Percentiles rank a stretch among this genome's conserved stretches.
Evolutionary conservation across 306 rosid species (phyloP).

Genomic region (Citrullus colocynthis): DNA sequence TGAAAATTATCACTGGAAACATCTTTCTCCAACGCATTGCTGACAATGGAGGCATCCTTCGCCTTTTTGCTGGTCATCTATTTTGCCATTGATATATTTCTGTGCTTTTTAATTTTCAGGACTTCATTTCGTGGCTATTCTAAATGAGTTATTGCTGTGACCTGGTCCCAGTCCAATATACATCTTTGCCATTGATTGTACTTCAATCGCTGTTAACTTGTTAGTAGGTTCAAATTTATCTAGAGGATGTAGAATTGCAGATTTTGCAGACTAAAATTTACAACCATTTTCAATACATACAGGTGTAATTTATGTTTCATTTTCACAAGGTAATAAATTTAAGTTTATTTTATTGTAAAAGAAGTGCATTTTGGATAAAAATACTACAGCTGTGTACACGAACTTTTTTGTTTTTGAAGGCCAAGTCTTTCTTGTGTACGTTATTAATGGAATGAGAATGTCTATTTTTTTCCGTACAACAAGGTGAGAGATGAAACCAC

Average conservation of each 20-base stretch:
- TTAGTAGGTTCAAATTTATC: neutral
- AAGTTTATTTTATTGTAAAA: neutral
- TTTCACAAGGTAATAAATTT: neutral
- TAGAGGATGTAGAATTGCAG: neutral
- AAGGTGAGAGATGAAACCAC: too few relatives aligned
- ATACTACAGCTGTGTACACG: neutral
- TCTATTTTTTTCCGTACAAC: too few relatives aligned
- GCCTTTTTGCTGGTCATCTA: neutral
- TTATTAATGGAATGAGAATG: too few relatives aligned
- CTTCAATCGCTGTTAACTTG: neutral
- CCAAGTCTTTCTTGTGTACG: neutral
- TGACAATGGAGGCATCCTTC: neutral
- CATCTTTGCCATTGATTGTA: neutral
- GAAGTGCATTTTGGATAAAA: neutral
- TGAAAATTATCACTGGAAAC: neutral
- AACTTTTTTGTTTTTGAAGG: too few relatives aligned
- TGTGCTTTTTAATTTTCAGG: neutral
- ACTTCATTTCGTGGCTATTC: constrained; percentile 1
- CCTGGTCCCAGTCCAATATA: neutral
- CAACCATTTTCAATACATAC: neutral
- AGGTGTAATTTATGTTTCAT: neutral
- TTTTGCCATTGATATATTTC: neutral
- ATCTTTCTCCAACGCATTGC: neutral
- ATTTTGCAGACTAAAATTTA: neutral
- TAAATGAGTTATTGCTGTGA: neutral